A percentile compares a stretch with the other conserved stretches of the same genome.
Conservation (phyloP, 805 yeast genomes). For the Candida saitoana region DNA sequence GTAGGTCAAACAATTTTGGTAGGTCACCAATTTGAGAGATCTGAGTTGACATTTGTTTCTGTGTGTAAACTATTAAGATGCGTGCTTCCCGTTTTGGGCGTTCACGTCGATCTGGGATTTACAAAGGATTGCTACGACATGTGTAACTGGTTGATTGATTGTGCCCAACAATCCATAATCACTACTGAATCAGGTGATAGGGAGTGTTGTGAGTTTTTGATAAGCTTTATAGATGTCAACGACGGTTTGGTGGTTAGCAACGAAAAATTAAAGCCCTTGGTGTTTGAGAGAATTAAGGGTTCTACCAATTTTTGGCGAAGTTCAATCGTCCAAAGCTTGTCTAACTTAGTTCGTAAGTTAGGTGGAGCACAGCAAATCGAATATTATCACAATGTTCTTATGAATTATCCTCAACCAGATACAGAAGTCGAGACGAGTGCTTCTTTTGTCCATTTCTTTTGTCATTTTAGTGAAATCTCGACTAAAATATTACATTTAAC, state of each 20-base stretch:
- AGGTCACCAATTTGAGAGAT: conserved; percentile 30
- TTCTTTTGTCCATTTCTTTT: conserved; percentile 34
- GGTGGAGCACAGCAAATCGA: background rate
- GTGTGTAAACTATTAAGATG: conserved; percentile 26
- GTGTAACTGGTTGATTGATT: conserved; percentile 38
- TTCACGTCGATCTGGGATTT: conserved; percentile 16
- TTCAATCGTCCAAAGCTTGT: conserved; percentile 6
- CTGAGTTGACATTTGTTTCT: conserved; percentile 34
- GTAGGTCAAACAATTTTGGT: conserved; percentile 31
- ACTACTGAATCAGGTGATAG: conserved; percentile 31
- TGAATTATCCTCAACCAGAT: conserved; percentile 32
- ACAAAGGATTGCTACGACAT: conserved; percentile 46
- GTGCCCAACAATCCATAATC: conserved; percentile 39
- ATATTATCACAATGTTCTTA: conserved; percentile 26
- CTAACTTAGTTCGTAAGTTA: background rate
- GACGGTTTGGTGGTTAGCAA: conserved; percentile 22
- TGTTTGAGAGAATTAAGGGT: conserved; percentile 15
- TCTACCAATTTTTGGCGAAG: conserved; percentile 6
- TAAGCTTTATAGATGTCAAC: conserved; percentile 23
- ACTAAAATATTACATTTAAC: conserved; percentile 28
- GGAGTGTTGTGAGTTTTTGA: conserved; percentile 28
- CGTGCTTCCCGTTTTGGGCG: conserved; percentile 26
- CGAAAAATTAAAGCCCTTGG: conserved; percentile 10
- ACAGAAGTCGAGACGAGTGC: conserved; percentile 34
- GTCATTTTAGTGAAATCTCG: conserved; percentile 25